Base-by-base conservation (phyloP, 768 basidiomycete species). In the Gymnopilus dilepis region DNA sequence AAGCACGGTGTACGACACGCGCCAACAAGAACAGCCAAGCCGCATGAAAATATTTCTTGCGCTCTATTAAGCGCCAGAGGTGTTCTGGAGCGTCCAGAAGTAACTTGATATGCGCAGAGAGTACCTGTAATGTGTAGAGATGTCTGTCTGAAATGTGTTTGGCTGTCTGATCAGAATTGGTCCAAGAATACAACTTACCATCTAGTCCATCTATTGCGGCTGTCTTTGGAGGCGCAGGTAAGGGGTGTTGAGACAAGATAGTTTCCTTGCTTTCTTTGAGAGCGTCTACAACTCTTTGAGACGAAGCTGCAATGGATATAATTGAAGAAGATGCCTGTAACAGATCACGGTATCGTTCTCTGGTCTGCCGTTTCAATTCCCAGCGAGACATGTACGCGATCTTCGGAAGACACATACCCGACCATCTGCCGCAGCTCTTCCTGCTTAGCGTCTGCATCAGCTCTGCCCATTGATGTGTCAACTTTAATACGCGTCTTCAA, bases 1-100 rank as follows among this genome's bases (percentile, higher is more conserved):
- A 77, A 9, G 89, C 84, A 53, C 88, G 87, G 72, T 95, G 88
- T 7, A 95, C 92, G 0, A 95, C 93, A 5, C 94, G 84, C 7
- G 94, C 85, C 19, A 97, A 80, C 15, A 95, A 82, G 75, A 94
- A 96, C 48, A 97, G 74, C 91, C 91, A 96, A 13, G 93, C 88
- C 6, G 95, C 95, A 33, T 89, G 81, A 28, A 95, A 82, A 67
- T 91, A 95, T 58, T 85, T 83, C 69, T 90, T 89, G 54, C 85
- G 80, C 68, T 96, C 92, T 59, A 97, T 85, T 56, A 95, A 80
- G 3, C 91, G 84, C 91, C 95, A 97, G 21, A 97, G 75, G 74
- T 95, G 89, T 72, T 97, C 95, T 6, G 95, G 94, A 8, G 93
- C 89, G 74, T 97, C 95, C 6, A 97, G 77, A 17, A 97, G 82